Evolutionary conservation across 2,329 filamentous ascomycete species (phyloP), one percentile per base, ranked within the genome.

Genomic region (Sporothrix variecibatus): DNA sequence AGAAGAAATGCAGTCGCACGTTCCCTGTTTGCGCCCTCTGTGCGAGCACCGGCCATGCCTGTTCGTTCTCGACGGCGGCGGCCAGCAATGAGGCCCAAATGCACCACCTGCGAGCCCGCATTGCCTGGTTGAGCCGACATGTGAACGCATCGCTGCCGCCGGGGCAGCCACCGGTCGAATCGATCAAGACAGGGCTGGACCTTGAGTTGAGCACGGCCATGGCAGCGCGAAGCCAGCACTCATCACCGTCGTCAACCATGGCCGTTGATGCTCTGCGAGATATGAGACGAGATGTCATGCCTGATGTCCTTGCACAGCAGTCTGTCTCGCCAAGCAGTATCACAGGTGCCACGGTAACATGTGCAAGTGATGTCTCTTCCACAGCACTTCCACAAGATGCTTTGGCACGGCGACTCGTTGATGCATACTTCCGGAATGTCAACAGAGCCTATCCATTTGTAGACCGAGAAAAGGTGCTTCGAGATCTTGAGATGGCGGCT

Each of bases 401-500:
- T 0, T 71, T 77, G 49, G 77, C 79, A 1, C 70, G 71, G 1
- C 43, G 73, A 12, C 83, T 84, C 31, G 81, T 84, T 8, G 82
- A 86, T 72, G 84, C 85, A n/a, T 86, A 85, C 77, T 85, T 86
- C 72, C 81, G 83, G 20, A 83, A 86, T 72, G 83, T 86, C 26
- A 83, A 86, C 74, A 79, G 83, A 3, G 84, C 83, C 1, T 86
- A 86, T 74, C 84, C 85, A 4, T 86, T 86, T 72, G 80, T 85
- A 31, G 81, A 86, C 73, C 80, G 82, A 38, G 75, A 76, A 23
- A 80, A 81, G 75, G 78, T 84, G 28, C 78, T 82, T 0, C 76
- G 76, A 7, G 79, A 82, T 34, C 77, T 84, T 6, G 82, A 84
- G 68, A 74, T 73, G 12, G 75, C 81, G 8, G 78, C 77, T 0